A percentile compares a stretch with the other conserved stretches of the same genome.
Evolutionary conservation across 2,329 filamentous ascomycete species (phyloP).

Genomic region (Ambrosiella cleistominuta): DNA sequence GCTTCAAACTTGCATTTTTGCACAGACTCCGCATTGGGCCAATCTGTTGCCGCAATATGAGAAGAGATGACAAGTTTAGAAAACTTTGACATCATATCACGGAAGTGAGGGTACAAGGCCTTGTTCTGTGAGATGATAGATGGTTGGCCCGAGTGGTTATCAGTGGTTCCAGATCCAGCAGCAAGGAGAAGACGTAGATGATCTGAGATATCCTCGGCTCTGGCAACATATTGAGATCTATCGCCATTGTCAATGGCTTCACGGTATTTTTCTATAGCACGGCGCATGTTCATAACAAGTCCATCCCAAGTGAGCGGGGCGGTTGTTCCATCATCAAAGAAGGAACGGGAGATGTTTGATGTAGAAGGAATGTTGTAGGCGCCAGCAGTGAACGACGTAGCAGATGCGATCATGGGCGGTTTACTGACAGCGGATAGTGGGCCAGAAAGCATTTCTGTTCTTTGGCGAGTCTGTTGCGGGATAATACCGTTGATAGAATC

Average conservation of each 20-base stretch:
- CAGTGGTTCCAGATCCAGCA: slow-evolving; percentile 88
- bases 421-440: slow-evolving; percentile 22
- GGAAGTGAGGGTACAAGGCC: slow-evolving; percentile 86
- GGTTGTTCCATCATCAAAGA: slow-evolving; percentile 76
- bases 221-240: slow-evolving; percentile 77
- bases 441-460: slow-evolving; percentile 38
- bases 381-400: slow-evolving; percentile 44
- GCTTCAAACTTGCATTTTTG: slow-evolving; percentile 93
- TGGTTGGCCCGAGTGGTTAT: slow-evolving; percentile 95
- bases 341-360: slow-evolving; percentile 54
- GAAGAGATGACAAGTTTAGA: slow-evolving; percentile 98
- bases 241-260: slow-evolving; percentile 71
- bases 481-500: slow-evolving; percentile 66
- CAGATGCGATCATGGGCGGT: slow-evolving; percentile 36
- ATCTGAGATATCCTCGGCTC: slow-evolving; percentile 96
- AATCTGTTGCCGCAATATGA: slow-evolving; percentile 91
- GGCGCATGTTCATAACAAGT: slow-evolving; percentile 83
- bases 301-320: slow-evolving; percentile 74
- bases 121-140: slow-evolving; percentile 99
- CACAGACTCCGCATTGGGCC: slow-evolving; percentile 81
- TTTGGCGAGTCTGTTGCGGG: slow-evolving; percentile 32
- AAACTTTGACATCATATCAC: slow-evolving; percentile 99
- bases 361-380: slow-evolving; percentile 40
- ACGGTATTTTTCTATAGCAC: slow-evolving; percentile 74
- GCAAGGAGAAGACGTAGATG: slow-evolving; percentile 85